Evolutionary conservation across 2,329 filamentous ascomycete species (phyloP), one percentile per base, ranked within the genome.

Genomic region (Cercospora sp.): DNA sequence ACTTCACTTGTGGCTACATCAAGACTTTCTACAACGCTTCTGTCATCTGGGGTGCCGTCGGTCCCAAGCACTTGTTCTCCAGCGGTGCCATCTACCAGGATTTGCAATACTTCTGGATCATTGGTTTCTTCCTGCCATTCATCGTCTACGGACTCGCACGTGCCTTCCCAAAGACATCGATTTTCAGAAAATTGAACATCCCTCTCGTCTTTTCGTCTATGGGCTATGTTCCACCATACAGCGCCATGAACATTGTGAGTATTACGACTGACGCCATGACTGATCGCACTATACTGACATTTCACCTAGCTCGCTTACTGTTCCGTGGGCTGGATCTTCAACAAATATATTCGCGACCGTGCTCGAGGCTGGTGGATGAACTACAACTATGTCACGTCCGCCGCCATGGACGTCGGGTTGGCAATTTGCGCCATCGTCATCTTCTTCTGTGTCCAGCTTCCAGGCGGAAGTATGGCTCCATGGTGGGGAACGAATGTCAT

Each of bases 331-430:
- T 96, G 90, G 79, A 73, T 92, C 53, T 96, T 96, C 84, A 96
- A 96, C 78, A 89, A 90, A 77, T 80, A 90, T 68, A 86, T 96
- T 75, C 88, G 89, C 76, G 87, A 87, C 36, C 84, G 89, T 30
- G 89, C 87, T 23, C 84, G 83, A 23, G 89, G 87, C 1, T 96
- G 93, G 93, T 68, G 66, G 66, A 64, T 68, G 63, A 94, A 96
- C 79, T 96, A 96, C 79, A 94, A 92, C 58, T 95, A 96, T 92
- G 94, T 92, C 5, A 83, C 95, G 60, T 92, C 90, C 67, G 93
- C 93, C 0, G 93, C 91, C 2, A 83, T 96, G 67, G 93, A 96
- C 76, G 93, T 91, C 0, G 92, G 92, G 1, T 82, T 96, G 18
- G 93, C 93, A 0, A 90, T 94, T 73, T 91, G 91, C 33, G 89